Evolutionary conservation across 768 basidiomycete genomes (phyloP), one percentile per base, ranked within the genome.

Genomic region (Boletus huronensis): DNA sequence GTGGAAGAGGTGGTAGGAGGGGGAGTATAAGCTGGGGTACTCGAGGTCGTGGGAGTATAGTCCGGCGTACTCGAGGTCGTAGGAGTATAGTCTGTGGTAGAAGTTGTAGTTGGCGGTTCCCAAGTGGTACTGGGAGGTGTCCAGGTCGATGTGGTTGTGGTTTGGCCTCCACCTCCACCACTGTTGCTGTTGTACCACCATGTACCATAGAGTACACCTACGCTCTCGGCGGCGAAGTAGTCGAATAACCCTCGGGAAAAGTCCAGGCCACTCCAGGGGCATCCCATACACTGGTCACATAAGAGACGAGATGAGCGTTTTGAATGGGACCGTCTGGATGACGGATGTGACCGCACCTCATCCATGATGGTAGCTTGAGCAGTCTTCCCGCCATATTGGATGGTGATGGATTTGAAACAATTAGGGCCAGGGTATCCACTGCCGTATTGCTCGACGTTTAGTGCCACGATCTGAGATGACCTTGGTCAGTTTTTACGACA

Each of bases 211-310:
- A 91, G 61, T 6, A 86, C 79, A 40, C 89, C 90, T 2, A 39
- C 66, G 36, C 62, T 63, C 43, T 74, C 61, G 19, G 61, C 9
- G 4, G 79, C 81, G 63, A 92, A 88, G 75, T 73, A 80, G 28
- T 70, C 53, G 71, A 93, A 92, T 44, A 92, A 77, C 49, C 84
- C 83, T 14, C 70, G 63, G 26, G 84, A 83, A 52, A 91, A 74
- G 72, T 93, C 90, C 26, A 91, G 78, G 39, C 81, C 88, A 26
- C 77, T 79, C 32, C 66, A 77, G 25, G 82, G 81, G 65, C 90
- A 92, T 19, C 78, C 80, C 42, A 82, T 81, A 66, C 88, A 90
- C 81, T 87, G 57, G 21, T 50, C 17, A 32, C 49, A 44, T 0
- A 14, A 11, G 26, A 52, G 17, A 17, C 1, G 48, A 32, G 19